Conservation (phyloP, 1,284 basidiomycete genomes). For the Dichomitus squalens region DNA sequence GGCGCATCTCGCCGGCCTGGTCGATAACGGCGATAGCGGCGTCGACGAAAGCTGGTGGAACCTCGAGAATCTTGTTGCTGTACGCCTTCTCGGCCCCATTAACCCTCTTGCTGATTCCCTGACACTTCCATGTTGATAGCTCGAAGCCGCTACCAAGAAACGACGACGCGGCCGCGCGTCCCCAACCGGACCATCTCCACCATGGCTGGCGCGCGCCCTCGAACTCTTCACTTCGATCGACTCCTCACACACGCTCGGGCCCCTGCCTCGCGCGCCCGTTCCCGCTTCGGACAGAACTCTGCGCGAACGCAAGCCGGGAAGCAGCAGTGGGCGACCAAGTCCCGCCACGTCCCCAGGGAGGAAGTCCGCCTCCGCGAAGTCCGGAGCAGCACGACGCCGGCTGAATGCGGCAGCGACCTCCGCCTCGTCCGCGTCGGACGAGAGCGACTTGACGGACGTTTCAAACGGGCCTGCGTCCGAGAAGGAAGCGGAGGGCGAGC, state of each 20-base stretch:
- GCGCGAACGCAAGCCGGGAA: constrained; percentile 54
- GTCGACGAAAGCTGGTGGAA: constrained; percentile 72
- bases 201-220: constrained; percentile 60
- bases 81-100: constrained; percentile 33
- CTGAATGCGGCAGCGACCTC: not conserved
- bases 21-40: constrained; percentile 35
- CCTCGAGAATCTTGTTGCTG: constrained; percentile 63
- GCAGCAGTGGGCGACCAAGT: constrained; percentile 12
- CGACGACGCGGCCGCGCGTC: constrained; percentile 49
- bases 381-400: not conserved
- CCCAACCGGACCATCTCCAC: constrained; percentile 35
- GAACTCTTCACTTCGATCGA: constrained; percentile 48
- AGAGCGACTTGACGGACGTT: constrained; percentile 19
- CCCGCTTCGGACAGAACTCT: constrained; percentile 53
- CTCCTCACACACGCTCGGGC: constrained; percentile 26
- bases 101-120: not conserved
- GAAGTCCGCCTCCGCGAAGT: constrained; percentile 4
- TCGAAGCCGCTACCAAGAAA: constrained; percentile 74
- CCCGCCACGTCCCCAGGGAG: constrained; percentile 17
- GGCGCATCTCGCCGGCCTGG: constrained; percentile 77
- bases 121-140: constrained; percentile 39
- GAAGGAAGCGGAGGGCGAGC: constrained; percentile 8
- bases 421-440: constrained; percentile 11
- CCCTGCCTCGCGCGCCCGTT: constrained; percentile 28
- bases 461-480: constrained; percentile 8